phyloP scores from a whole-genome alignment of 2,329 filamentous ascomycete species.

The Neofusicoccum sp. region DNA sequence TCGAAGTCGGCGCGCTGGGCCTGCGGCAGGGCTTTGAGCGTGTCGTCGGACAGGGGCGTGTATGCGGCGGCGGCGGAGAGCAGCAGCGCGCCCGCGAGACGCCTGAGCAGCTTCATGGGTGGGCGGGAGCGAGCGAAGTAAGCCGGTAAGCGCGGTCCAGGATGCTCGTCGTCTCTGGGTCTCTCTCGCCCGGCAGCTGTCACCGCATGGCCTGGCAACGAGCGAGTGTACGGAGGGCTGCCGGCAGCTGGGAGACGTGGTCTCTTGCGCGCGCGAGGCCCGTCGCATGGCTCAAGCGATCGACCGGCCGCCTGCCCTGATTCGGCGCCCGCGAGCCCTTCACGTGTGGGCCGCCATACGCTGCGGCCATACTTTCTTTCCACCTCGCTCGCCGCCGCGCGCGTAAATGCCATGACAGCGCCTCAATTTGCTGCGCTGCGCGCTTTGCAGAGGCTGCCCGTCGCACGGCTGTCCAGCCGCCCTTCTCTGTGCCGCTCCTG shows the following conservation, averaged over 20 bases:
- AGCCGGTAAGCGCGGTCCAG: not conserved
- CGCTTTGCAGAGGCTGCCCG: not conserved
- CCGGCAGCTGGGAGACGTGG: not conserved
- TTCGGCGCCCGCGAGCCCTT: not conserved
- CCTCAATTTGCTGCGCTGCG: not conserved
- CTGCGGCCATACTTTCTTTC: constrained; percentile 10
- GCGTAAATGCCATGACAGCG: constrained; percentile 8
- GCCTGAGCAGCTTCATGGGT: constrained; percentile 10
- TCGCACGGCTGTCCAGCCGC: not conserved
- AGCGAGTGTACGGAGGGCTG: not conserved
- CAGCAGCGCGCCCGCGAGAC: not conserved
- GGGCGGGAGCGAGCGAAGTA: not conserved
- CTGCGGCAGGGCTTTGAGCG: constrained; percentile 69
- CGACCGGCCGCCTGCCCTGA: not conserved
- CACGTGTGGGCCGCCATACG: constrained; percentile 2
- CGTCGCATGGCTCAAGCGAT: not conserved
- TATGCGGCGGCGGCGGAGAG: constrained; percentile 46
- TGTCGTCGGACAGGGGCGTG: constrained; percentile 68
- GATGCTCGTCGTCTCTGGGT: too few species aligned
- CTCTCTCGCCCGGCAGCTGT: not conserved
- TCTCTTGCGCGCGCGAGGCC: not conserved
- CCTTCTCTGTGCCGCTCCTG: not conserved
- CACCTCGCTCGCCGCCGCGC: not conserved
- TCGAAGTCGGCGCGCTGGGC: constrained; percentile 69
- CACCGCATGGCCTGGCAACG: not conserved